phyloP scores from a whole-genome alignment of 2,329 filamentous ascomycete genomes.

The Fusarium pseudoanthophilum region DNA sequence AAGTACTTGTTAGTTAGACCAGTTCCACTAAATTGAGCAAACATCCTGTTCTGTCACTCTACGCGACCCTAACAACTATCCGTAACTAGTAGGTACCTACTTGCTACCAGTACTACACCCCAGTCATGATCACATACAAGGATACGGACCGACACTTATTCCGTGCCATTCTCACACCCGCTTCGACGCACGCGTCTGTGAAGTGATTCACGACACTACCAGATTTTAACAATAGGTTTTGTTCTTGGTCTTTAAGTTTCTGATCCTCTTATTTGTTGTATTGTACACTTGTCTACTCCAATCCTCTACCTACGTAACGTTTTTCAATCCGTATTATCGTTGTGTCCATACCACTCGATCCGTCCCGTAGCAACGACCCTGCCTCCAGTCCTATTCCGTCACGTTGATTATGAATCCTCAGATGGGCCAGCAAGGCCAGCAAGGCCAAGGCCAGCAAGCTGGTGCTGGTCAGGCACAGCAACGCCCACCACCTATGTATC shows the following conservation, averaged over 20 bases:
- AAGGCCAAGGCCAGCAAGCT: conserved; percentile 41
- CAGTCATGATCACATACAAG: background rate
- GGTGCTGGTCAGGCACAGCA: conserved; percentile 37
- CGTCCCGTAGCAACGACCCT: background rate
- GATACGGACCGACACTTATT: conserved; percentile 17
- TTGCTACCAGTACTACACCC: background rate
- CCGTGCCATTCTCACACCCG: conserved; percentile 12
- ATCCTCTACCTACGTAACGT: background rate
- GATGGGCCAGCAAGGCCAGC: conserved; percentile 40
- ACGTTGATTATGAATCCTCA: conserved; percentile 39
- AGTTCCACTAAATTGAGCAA: conserved; percentile 27
- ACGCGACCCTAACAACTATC: conserved; percentile 6
- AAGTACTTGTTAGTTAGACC: background rate
- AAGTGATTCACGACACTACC: conserved; percentile 24
- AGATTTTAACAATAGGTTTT: conserved; percentile 9
- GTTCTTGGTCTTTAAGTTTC: background rate
- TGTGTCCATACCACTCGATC: background rate
- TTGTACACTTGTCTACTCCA: background rate
- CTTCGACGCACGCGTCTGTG: conserved; percentile 13
- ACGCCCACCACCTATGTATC: conserved; percentile 56
- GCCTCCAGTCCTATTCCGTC: background rate
- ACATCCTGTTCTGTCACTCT: conserved; percentile 13
- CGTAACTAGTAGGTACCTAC: too few species aligned
- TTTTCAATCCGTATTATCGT: background rate
- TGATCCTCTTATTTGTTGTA: background rate